Conservation (phyloP, 805 yeast species). For the Candida pseudofarinosa region DNA sequence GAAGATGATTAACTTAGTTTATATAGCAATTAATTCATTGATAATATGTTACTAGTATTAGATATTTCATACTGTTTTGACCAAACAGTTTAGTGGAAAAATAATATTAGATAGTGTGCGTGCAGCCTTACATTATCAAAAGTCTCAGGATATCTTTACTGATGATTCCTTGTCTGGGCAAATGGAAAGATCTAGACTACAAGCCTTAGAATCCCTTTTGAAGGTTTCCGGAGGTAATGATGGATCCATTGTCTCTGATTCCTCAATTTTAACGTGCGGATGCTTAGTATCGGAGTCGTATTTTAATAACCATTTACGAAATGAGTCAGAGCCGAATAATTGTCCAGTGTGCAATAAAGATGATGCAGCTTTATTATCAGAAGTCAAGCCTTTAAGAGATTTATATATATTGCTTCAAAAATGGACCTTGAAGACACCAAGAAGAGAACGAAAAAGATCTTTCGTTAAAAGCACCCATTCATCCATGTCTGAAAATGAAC, state of each 20-base stretch:
- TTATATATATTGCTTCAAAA: slow-evolving; percentile 24
- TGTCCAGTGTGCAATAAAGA: slow-evolving; percentile 24
- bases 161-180: too few species aligned
- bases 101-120: not conserved
- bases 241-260: slow-evolving; percentile 21
- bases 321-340: not conserved
- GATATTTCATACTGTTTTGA: too few species aligned
- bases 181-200: slow-evolving; percentile 15
- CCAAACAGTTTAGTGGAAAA: too few species aligned
- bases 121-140: too few species aligned
- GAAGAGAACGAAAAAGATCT: slow-evolving; percentile 15
- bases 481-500: slow-evolving; percentile 3
- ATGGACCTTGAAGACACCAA: slow-evolving; percentile 8
- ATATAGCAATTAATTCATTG: not conserved
- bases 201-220: slow-evolving; percentile 22
- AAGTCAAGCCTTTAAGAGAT: slow-evolving; percentile 31
- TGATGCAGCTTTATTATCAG: slow-evolving; percentile 21
- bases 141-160: too few species aligned
- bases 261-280: slow-evolving; percentile 38
- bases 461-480: slow-evolving; percentile 15
- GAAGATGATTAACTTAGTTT: not conserved
- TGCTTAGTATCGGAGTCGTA: slow-evolving; percentile 34
- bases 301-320: slow-evolving; percentile 10
- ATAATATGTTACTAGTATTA: too few species aligned
- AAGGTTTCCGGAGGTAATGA: slow-evolving; percentile 16